Base-by-base conservation (phyloP, 441 rosid genomes). In the Sinapis alba region DNA sequence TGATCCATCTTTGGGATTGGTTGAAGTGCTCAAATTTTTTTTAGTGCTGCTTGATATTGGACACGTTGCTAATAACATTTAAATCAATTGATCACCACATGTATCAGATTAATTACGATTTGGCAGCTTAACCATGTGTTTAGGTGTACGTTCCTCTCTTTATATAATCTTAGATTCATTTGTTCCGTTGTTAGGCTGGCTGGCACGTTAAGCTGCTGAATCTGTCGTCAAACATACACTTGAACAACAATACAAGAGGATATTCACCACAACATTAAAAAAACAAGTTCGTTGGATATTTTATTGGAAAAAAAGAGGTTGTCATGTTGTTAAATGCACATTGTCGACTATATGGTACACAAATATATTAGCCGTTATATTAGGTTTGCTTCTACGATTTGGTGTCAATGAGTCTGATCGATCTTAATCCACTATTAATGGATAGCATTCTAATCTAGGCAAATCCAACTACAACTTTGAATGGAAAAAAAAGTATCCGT, bases 361-460 rank as follows among this genome's bases (percentile, higher is more conserved):
- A 36, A 36, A 34, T 16, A 27, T 36, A 50, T 20, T n/a, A 68
- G 71, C 75, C 75, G 79, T 63, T 69, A 76, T 8, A 57, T 56
- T 69, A 28, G 71, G 61, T 69, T 20, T 26, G 32, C 50, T 1
- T 68, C 13, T 0, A 28, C 26, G 21, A 36, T 13, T 19, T 45
- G 12, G 7, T 27, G 24, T 26, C 27, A 58, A 32, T 51, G 20
- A 32, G 32, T 68, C 73, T 45, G 54, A 72, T 72, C 12, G 59
- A 73, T 73, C 11, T 45, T 13, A 19, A 34, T 24, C 64, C 79
- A 76, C 67, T 58, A 57, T 8, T 59, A 71, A 65, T 36, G 72
- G 72, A 65, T 38, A 77, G 8, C 32, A 65, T 5, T 7, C 72
- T 63, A 76, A 57, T 71, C 32, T 21, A 64, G 80, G 67, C 61